A percentile compares a stretch with the other conserved stretches of the same genome.
Evolutionary conservation across 2,329 filamentous ascomycete species (phyloP).

Genomic region (Colletotrichum acutatum): DNA sequence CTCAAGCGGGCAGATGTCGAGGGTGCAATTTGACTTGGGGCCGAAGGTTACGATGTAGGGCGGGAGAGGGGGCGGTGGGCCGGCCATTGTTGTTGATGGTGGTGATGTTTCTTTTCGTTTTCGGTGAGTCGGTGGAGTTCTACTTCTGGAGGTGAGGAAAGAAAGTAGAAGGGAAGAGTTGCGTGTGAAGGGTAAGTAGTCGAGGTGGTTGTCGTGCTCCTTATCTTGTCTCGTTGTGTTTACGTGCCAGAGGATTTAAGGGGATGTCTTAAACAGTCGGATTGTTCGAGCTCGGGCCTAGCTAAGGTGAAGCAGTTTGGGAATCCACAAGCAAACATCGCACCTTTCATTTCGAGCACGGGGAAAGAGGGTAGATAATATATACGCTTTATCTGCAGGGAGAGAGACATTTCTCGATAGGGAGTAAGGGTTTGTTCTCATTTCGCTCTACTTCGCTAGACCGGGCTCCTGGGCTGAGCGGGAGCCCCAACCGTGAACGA

Average conservation of each 20-base stretch:
- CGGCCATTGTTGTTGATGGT: conserved; percentile 37
- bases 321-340: neutral
- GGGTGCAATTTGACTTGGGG: conserved; percentile 60
- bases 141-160: neutral
- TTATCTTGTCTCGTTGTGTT: neutral
- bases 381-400: neutral
- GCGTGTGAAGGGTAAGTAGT: neutral
- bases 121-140: neutral
- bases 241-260: neutral
- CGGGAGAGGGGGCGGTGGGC: conserved; percentile 27
- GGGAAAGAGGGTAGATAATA: neutral
- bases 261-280: neutral
- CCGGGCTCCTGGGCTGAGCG: neutral
- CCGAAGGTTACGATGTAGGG: conserved; percentile 50
- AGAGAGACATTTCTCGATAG: neutral
- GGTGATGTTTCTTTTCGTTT: neutral
- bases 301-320: neutral
- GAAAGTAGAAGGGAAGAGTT: neutral
- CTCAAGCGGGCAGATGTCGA: conserved; percentile 57
- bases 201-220: neutral
- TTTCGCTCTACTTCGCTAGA: neutral
- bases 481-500: neutral
- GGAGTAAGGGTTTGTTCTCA: neutral
- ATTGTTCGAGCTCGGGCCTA: neutral
- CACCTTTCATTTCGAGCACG: neutral